Conservation (phyloP, 768 basidiomycete genomes). For the Tephrocybe sp. region DNA sequence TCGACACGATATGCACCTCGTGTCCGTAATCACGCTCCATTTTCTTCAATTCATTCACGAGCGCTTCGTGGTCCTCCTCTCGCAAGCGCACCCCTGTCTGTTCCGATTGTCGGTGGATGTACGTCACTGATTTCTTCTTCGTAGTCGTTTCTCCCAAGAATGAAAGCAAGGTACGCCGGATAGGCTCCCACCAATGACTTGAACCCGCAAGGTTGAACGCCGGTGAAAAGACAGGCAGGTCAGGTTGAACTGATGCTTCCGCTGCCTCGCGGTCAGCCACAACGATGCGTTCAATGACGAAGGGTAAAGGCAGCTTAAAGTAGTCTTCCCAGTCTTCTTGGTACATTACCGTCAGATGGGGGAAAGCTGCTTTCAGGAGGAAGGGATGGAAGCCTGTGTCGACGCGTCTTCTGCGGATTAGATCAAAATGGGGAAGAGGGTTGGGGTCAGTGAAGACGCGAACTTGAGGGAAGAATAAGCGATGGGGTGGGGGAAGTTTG, state of each 20-base stretch:
- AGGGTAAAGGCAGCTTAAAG: conserved; percentile 64
- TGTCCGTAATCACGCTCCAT: conserved; percentile 53
- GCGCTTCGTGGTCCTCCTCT: conserved; percentile 54
- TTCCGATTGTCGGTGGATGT: conserved; percentile 64
- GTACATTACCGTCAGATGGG: conserved; percentile 66
- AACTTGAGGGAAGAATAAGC: conserved; percentile 74
- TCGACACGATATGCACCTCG: conserved; percentile 56
- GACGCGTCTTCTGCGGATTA: conserved; percentile 43
- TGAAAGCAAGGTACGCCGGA: conserved; percentile 40
- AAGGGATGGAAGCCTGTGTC: conserved; percentile 72
- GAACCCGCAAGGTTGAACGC: conserved; percentile 45
- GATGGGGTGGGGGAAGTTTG: conserved; percentile 63
- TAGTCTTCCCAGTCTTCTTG: conserved; percentile 79
- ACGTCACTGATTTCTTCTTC: conserved; percentile 55
- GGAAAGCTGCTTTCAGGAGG: conserved; percentile 73
- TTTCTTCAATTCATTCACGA: conserved; percentile 56
- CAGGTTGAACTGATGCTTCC: conserved; percentile 19
- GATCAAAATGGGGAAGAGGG: conserved; percentile 32
- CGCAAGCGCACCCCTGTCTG: conserved; percentile 48
- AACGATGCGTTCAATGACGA: conserved; percentile 73
- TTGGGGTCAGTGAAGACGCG: conserved; percentile 55
- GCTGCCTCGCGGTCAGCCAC: conserved; percentile 78
- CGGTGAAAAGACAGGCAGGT: conserved; percentile 43
- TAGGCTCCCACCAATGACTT: conserved; percentile 70
- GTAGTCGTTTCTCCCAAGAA: conserved; percentile 39